Evolutionary conservation across 768 basidiomycete genomes (phyloP).

Genomic region (Nevesoporus exiguus): DNA sequence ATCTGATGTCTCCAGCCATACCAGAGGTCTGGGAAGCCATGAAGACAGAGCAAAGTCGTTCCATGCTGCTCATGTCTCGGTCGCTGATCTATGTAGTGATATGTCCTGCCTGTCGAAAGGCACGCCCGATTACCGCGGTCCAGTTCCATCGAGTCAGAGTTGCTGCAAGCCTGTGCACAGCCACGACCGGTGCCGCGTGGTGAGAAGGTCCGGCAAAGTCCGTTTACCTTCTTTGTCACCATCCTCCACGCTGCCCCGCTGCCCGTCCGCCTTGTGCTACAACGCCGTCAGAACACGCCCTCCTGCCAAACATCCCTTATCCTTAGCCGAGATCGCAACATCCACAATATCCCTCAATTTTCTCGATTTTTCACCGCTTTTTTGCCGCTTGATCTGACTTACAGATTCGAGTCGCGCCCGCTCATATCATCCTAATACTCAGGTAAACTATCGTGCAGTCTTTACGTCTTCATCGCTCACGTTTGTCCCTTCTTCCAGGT

Average conservation of each 20-base stretch:
- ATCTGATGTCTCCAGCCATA: conserved; percentile 79
- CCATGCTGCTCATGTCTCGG: conserved; percentile 39
- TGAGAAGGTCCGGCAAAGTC: conserved; percentile 26
- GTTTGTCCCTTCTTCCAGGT: conserved; percentile 14
- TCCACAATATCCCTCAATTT: conserved; percentile 7
- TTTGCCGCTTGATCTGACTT: conserved; percentile 23
- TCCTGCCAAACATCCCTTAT: conserved; percentile 11
- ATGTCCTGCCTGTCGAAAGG: conserved; percentile 58
- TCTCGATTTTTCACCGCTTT: conserved; percentile 20
- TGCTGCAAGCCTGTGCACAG: conserved; percentile 18
- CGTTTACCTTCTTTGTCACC: conserved; percentile 30
- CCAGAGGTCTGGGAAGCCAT: conserved; percentile 76
- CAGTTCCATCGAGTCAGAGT: conserved; percentile 5
- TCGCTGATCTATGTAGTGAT: conserved; percentile 73
- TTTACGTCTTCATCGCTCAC: conserved; percentile 18
- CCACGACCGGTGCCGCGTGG: conserved; percentile 23
- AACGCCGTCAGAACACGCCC: conserved; percentile 4
- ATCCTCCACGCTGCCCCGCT: conserved; percentile 21
- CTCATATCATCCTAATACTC: conserved; percentile 30
- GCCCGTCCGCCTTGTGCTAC: conserved; percentile 13
- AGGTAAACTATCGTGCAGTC: conserved; percentile 32
- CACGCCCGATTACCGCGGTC: conserved; percentile 25
- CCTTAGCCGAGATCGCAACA: conserved; percentile 13
- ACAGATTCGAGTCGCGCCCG: conserved; percentile 20
- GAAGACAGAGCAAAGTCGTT: conserved; percentile 64